Conservation (phyloP, 441 rosid genomes). For the Eutrema salsugineum region DNA sequence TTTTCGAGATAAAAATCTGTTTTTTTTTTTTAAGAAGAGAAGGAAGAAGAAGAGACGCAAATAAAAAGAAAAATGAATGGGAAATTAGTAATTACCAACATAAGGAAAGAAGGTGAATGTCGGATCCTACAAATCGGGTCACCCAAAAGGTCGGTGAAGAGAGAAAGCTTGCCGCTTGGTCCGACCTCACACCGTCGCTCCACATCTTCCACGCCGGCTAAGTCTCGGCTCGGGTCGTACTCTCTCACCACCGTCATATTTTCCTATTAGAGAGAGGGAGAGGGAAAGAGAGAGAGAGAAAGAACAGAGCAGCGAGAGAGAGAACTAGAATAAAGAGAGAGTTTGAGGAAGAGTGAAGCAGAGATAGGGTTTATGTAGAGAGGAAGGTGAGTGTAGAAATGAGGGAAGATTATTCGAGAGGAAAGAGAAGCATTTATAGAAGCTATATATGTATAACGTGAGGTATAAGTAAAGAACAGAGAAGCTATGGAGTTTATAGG, state of each 20-base stretch:
- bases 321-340: neutral
- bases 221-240: conserved; percentile 57
- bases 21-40: neutral
- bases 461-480: conserved; percentile 36
- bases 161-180: conserved; percentile 84
- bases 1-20: neutral
- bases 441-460: conserved; percentile 33
- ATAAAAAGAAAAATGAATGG: neutral
- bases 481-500: conserved; percentile 29
- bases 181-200: conserved; percentile 94
- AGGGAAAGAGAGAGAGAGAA: neutral
- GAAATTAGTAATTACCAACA: conserved; percentile 58
- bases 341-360: neutral
- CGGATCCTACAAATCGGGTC: conserved; percentile 99
- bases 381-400: neutral
- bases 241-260: conserved; percentile 55
- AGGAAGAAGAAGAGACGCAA: neutral
- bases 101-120: conserved; percentile 92
- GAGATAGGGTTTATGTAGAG: conserved; percentile 21
- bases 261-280: conserved; percentile 8
- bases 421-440: conserved; percentile 23
- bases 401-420: conserved; percentile 9
- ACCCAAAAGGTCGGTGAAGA: conserved; percentile 95
- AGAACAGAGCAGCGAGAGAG: neutral
- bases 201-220: conserved; percentile 62